A percentile compares a stretch with the other conserved stretches of the same genome.
phyloP scores from a whole-genome alignment of 106 monocot genomes.

The Dioscorea alata region DNA sequence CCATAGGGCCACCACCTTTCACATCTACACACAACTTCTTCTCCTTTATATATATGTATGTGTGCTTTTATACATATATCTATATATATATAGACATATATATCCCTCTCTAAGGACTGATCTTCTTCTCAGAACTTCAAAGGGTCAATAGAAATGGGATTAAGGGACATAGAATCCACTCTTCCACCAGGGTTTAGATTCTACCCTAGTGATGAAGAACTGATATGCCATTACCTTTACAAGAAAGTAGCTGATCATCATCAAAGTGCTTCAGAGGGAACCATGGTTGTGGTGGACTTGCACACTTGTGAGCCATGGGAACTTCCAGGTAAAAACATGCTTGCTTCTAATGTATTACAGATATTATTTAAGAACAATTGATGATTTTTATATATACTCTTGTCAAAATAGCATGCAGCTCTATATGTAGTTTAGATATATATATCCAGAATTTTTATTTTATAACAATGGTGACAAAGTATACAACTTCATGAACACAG shows the following conservation, averaged over 20 bases:
- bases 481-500: slow-evolving; percentile 13
- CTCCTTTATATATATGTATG: neutral
- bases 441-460: no score
- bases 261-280: neutral
- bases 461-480: no score
- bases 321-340: slow-evolving; percentile 21
- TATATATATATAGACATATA: neutral
- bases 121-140: neutral
- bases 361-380: no score
- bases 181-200: slow-evolving; percentile 36
- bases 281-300: slow-evolving; percentile 30
- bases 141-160: neutral
- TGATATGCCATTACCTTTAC: slow-evolving; percentile 29
- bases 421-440: no score
- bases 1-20: neutral
- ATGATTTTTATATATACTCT: no score
- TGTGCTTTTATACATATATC: neutral
- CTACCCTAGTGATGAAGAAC: slow-evolving; percentile 31
- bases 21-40: neutral
- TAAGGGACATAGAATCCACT: slow-evolving; percentile 11
- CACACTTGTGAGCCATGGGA: slow-evolving; percentile 37
- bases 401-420: no score
- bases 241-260: slow-evolving; percentile 13
- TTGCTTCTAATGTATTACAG: neutral
- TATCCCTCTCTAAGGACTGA: neutral